Conservation (phyloP, 2,329 filamentous ascomycete species). For the Bipolaris bicolor region DNA sequence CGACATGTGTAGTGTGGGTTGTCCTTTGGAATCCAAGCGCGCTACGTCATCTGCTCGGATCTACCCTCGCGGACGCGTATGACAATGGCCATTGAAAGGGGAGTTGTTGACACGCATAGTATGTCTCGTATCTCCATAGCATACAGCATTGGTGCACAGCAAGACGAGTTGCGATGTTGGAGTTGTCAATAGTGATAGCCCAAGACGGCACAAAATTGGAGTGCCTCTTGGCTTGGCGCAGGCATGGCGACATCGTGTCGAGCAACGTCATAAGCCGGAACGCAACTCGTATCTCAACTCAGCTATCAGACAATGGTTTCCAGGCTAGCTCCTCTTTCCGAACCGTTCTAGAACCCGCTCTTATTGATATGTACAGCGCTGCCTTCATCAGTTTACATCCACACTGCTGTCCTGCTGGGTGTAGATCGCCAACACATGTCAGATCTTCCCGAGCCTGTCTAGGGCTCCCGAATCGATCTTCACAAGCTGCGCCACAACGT, state of each 20-base stretch:
- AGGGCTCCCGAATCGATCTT: constrained; percentile 9
- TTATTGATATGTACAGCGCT: not conserved
- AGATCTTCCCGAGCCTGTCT: constrained; percentile 4
- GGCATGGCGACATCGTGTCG: not conserved
- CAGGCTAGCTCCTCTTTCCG: not conserved
- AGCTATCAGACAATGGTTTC: not conserved
- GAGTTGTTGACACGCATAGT: not conserved
- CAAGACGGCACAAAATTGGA: not conserved
- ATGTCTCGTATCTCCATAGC: not conserved
- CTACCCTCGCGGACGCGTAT: not conserved
- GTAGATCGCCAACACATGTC: not conserved
- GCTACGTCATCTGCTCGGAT: too few relatives aligned
- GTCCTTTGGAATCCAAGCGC: not conserved
- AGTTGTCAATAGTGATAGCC: not conserved
- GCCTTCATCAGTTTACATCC: not conserved
- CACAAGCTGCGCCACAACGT: constrained; percentile 13
- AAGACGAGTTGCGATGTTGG: not conserved
- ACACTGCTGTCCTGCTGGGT: too few relatives aligned
- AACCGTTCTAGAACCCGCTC: not conserved
- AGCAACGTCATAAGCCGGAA: not conserved
- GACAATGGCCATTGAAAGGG: not conserved
- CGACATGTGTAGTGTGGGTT: too few relatives aligned
- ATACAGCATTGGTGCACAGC: not conserved
- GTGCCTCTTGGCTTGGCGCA: not conserved
- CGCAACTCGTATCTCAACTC: not conserved